Percentiles rank a stretch among this genome's conserved stretches.
phyloP scores from a whole-genome alignment of 73 alveolate species.

The Symbiodinium pilosum region DNA sequence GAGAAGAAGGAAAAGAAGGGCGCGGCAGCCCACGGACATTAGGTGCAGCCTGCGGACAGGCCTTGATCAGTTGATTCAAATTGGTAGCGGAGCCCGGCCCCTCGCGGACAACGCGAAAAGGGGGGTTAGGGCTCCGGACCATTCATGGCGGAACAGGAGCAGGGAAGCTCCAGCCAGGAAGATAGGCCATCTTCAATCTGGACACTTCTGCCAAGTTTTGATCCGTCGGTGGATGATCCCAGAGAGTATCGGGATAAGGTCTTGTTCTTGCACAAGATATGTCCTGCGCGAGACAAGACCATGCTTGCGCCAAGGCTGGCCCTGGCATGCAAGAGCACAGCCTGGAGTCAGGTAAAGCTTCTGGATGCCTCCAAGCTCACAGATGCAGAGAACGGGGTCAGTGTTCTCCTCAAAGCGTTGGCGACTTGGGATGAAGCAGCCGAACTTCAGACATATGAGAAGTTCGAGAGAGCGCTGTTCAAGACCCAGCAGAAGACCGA shows the following conservation, averaged over 20 bases:
- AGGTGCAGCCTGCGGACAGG: too few species aligned
- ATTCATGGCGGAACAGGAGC: too few species aligned
- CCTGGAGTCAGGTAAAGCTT: slow-evolving; percentile 3
- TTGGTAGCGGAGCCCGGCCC: too few species aligned
- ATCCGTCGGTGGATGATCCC: neutral
- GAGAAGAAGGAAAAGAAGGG: too few species aligned
- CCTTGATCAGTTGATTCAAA: too few species aligned
- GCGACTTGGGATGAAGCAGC: slow-evolving; percentile 12
- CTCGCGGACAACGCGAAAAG: too few species aligned
- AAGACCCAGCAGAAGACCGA: neutral
- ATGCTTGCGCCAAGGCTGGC: slow-evolving; percentile 26
- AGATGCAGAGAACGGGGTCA: neutral
- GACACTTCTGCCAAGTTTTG: neutral
- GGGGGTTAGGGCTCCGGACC: too few species aligned
- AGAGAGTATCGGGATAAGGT: neutral
- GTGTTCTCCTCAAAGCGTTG: neutral
- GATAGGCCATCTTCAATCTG: neutral
- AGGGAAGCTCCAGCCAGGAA: too few species aligned
- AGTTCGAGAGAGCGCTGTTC: neutral
- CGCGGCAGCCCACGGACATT: too few species aligned
- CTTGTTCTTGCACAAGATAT: neutral
- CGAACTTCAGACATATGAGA: slow-evolving; percentile 19
- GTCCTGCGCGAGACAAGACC: neutral
- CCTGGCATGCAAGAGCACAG: neutral
- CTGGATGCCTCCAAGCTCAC: neutral